Evolutionary conservation across 495 filamentous ascomycete genomes (phyloP).

Genomic region (Pyrenula massariospora): DNA sequence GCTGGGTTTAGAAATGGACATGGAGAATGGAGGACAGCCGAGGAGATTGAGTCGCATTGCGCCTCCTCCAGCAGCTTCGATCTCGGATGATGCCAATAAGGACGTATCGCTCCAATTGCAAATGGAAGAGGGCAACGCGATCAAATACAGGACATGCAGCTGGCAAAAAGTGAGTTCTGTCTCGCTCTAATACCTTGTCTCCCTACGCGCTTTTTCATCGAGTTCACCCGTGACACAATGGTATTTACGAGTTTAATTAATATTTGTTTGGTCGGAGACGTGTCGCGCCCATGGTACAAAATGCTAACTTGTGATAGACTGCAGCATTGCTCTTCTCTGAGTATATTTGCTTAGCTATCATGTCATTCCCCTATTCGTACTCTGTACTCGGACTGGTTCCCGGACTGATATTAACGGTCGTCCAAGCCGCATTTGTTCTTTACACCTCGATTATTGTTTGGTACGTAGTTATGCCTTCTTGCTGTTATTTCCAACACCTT

Average conservation of each 20-base stretch:
- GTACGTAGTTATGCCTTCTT: constrained; percentile 25
- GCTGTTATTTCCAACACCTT: not conserved
- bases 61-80: constrained; percentile 3
- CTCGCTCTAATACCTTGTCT: not conserved
- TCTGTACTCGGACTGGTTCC: constrained; percentile 78
- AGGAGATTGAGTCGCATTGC: constrained; percentile 11
- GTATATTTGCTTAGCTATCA: constrained; percentile 88
- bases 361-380: constrained; percentile 89
- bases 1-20: constrained; percentile 15
- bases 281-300: not conserved
- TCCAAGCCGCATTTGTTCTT: constrained; percentile 60
- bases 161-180: constrained; percentile 63
- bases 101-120: constrained; percentile 63
- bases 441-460: constrained; percentile 81
- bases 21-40: constrained; percentile 8
- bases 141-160: constrained; percentile 81
- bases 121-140: constrained; percentile 62
- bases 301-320: constrained; percentile 36
- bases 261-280: not conserved
- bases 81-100: constrained; percentile 22
- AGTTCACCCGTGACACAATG: not conserved
- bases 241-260: not conserved
- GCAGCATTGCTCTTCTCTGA: constrained; percentile 80
- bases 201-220: not conserved
- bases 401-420: constrained; percentile 68